Evolutionary conservation across 495 filamentous ascomycete genomes (phyloP), one percentile per base, ranked within the genome.

Genomic region (Trichoderma reesei): DNA sequence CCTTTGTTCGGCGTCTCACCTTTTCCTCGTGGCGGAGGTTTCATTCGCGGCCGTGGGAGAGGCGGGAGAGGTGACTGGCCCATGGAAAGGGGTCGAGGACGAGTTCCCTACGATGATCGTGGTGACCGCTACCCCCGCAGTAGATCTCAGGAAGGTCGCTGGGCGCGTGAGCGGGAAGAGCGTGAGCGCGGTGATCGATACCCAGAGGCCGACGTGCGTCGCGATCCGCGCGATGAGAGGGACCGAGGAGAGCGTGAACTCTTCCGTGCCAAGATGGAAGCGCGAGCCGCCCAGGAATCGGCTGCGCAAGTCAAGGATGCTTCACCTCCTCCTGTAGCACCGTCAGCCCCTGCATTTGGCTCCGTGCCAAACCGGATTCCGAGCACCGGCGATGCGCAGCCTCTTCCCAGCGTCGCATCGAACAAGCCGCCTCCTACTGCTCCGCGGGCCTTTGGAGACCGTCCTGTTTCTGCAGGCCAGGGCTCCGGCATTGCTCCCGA

Each of bases 331-430:
- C 89, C 90, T n/a, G 78, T 89, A 60, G 87, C 88, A 42, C 89
- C 90, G 13, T 86, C 90, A 39, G 90, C 92, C 3, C 90, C 90
- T 18, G 88, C 90, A 2, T 93, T 95, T 78, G 89, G 89, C 11
- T 89, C 87, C 8, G 78, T 78, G 2, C 82, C 82, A 4, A 77
- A 75, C 41, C 73, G 78, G 41, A 68, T 78, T 38, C 62, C 74
- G 5, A 74, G 76, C 31, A 36, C 26, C 9, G 63, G 74, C 13
- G 68, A 44, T 13, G 16, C 41, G 44, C 44, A 48, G 44, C 16
- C 44, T 20, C 16, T 18, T 18, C 44, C 44, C 4, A 20, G 16
- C 16, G 8, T 26, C 9, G 44, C 18, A 16, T 9, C 44, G 9
- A 18, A 16, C 44, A 81, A 80, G 64, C 68, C 73, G 5, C 78